A percentile compares a stretch with the other conserved stretches of the same genome.
phyloP scores from a whole-genome alignment of 2,329 filamentous ascomycete genomes.

The Aspergillus chevalieri region DNA sequence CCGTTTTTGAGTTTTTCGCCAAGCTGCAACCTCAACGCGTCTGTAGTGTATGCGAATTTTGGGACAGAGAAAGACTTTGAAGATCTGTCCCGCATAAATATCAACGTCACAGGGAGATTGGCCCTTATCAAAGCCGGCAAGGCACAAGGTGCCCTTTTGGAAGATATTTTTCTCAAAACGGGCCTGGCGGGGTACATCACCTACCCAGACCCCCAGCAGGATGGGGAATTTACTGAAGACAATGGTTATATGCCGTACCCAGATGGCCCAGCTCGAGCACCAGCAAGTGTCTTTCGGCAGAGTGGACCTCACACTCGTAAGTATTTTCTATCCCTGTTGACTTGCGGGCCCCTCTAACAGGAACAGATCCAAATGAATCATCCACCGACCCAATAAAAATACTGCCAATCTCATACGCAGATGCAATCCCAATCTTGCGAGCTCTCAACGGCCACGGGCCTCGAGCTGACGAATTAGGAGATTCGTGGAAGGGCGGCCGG shows the following conservation, averaged over 20 bases:
- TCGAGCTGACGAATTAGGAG: slow-evolving; percentile 15
- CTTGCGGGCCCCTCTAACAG: not conserved
- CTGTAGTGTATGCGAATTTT: not conserved
- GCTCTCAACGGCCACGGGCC: slow-evolving; percentile 27
- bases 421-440: slow-evolving; percentile 17
- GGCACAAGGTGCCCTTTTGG: not conserved
- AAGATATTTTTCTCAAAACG: not conserved
- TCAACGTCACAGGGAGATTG: not conserved
- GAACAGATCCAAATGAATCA: not conserved
- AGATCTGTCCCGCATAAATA: not conserved
- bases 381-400: not conserved
- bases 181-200: not conserved
- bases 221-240: not conserved
- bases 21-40: not conserved
- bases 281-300: not conserved
- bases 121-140: not conserved
- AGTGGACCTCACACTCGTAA: not conserved
- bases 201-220: not conserved
- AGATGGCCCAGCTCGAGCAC: not conserved
- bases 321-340: not conserved
- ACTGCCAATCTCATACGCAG: not conserved
- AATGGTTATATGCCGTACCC: not conserved
- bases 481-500: slow-evolving; percentile 8
- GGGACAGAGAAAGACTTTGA: not conserved
- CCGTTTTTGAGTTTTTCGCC: not conserved